Evolutionary conservation across 768 basidiomycete species (phyloP).

Genomic region (Tephrocybe sp.): DNA sequence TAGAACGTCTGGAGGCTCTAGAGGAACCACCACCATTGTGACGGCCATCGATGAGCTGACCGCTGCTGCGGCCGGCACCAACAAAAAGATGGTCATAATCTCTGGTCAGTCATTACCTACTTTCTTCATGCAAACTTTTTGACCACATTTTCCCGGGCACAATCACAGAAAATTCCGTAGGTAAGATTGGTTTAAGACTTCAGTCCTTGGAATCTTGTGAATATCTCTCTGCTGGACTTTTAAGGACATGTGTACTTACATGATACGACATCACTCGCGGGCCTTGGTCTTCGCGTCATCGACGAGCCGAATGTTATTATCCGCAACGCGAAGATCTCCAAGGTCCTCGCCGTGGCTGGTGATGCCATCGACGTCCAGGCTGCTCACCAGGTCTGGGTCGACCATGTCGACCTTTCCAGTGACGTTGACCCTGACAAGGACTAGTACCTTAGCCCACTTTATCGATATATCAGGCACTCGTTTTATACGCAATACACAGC

Average conservation of each 20-base stretch:
- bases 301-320: conserved; percentile 45
- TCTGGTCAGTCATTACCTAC: conserved; percentile 28
- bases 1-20: conserved; percentile 47
- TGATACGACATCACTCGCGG: conserved; percentile 34
- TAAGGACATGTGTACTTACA: not conserved
- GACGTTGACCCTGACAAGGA: conserved; percentile 44
- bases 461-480: not conserved
- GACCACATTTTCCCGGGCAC: conserved; percentile 26
- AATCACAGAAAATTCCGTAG: conserved; percentile 41
- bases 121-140: not conserved
- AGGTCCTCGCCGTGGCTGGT: conserved; percentile 43
- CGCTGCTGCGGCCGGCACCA: conserved; percentile 37
- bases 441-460: not conserved
- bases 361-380: conserved; percentile 46
- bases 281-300: conserved; percentile 46
- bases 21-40: conserved; percentile 44
- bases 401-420: conserved; percentile 44
- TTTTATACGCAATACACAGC: conserved; percentile 26
- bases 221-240: not conserved
- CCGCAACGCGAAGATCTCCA: conserved; percentile 48
- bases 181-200: conserved; percentile 44
- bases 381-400: conserved; percentile 42
- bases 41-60: conserved; percentile 40
- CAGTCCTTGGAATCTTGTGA: conserved; percentile 41
- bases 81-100: conserved; percentile 44